Base-by-base conservation (phyloP, 1,284 basidiomycete species). In the Mycosarcoma mackinlayi region DNA sequence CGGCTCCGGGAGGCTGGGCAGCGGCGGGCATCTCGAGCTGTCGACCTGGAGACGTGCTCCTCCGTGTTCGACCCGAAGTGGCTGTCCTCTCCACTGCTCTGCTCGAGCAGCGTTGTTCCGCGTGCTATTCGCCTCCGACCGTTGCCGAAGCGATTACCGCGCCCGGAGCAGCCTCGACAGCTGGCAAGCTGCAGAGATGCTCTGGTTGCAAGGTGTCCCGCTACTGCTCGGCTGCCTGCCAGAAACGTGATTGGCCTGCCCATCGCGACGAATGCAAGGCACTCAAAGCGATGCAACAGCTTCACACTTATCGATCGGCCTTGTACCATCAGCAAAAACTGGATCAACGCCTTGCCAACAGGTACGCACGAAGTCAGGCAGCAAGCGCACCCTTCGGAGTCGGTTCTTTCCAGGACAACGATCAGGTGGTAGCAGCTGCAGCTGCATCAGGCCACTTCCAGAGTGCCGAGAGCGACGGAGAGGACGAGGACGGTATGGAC, bases 181-280 rank as follows among this genome's bases (percentile, higher is more conserved):
- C 57, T 18, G 46, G 27, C 42, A 67, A 54, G 44, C 52, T 74
- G 24, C 61, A 64, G 27, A 51, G 67, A n/a, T 74, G 71, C 24
- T 69, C 71, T 14, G 71, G 46, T 3, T 74, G 71, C 59, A 69
- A 71, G 50, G 46, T 63, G 8, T 38, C 71, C 21, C 52, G 57
- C 16, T 74, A 74, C 55, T 73, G 71, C 46, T 59, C 57, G 7
- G 34, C 46, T 41, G 53, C 44, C 13, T 73, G 71, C 31, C 71
- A 73, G 31, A 56, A 52, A n/a, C 41, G 53, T 6, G 71, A 73
- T 28, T 73, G 71, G 71, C 56, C 51, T 1, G 34, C 45, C 19
- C 71, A 73, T 28, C 64, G 58, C 27, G 59, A 73, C 47, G 70
- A 73, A 46, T 73, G 70, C 66, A 73, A 73, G 39, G 65, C 64